phyloP scores from a whole-genome alignment of 352 stramenopile genomes.

The Phytophthora uliginosa region DNA sequence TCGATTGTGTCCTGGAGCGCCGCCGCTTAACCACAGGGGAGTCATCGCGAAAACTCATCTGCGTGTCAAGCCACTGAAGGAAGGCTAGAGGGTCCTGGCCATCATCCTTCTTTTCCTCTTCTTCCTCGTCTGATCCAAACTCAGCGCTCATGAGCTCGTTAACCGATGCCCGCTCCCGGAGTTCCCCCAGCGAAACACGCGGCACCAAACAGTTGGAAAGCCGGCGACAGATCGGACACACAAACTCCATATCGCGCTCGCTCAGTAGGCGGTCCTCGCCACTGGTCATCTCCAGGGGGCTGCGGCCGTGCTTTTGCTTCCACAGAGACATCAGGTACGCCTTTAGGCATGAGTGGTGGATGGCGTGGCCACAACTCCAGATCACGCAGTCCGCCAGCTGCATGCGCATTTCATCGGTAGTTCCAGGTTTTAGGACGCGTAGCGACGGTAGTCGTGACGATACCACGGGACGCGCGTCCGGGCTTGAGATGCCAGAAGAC shows the following conservation, averaged over 20 bases:
- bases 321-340: slow-evolving; percentile 77
- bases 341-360: slow-evolving; percentile 79
- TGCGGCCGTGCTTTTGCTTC: slow-evolving; percentile 64
- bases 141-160: slow-evolving; percentile 26
- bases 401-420: slow-evolving; percentile 41
- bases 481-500: slow-evolving; percentile 2
- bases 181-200: slow-evolving; percentile 32
- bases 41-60: slow-evolving; percentile 65
- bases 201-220: slow-evolving; percentile 83
- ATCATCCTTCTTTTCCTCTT: slow-evolving; percentile 53
- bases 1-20: slow-evolving; percentile 51
- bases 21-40: slow-evolving; percentile 48
- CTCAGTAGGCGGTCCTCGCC: slow-evolving; percentile 73
- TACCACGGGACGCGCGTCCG: slow-evolving; percentile 10
- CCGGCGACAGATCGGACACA: slow-evolving; percentile 82
- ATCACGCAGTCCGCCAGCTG: slow-evolving; percentile 59
- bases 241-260: slow-evolving; percentile 78
- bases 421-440: slow-evolving; percentile 39
- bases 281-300: slow-evolving; percentile 49
- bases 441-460: slow-evolving; percentile 36
- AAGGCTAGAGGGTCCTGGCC: slow-evolving; percentile 51
- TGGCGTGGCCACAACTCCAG: slow-evolving; percentile 79
- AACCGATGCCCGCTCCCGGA: slow-evolving; percentile 18
- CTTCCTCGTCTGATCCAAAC: slow-evolving; percentile 40
- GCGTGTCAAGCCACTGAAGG: slow-evolving; percentile 58